A percentile compares a stretch with the other conserved stretches of the same genome.
Conservation (phyloP, 2,329 filamentous ascomycete species). For the Colletotrichum truncatum region DNA sequence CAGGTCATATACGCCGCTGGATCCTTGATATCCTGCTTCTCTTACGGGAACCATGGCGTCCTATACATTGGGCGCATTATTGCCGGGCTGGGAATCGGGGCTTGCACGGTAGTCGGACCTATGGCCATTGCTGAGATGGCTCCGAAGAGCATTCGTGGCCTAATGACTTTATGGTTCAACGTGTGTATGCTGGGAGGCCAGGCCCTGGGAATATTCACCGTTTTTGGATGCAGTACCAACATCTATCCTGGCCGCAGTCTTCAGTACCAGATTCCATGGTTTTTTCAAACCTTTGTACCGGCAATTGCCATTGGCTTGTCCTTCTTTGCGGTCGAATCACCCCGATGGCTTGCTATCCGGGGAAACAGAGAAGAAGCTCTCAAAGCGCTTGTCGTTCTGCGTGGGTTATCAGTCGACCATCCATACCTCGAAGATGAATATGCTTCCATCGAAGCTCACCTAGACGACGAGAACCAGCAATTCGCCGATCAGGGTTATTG, state of each 20-base stretch:
- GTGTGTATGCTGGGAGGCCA: constrained; percentile 37
- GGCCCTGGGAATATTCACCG: constrained; percentile 38
- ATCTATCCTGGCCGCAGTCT: constrained; percentile 33
- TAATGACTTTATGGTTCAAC: constrained; percentile 43
- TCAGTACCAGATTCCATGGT: constrained; percentile 40
- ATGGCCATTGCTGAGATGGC: constrained; percentile 45
- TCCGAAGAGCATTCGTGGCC: constrained; percentile 42
- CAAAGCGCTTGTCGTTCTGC: constrained; percentile 27
- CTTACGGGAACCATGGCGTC: constrained; percentile 38
- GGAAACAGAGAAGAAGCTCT: constrained; percentile 38
- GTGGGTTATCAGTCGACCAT: constrained; percentile 38
- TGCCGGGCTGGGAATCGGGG: constrained; percentile 47
- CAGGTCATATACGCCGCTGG: constrained; percentile 38
- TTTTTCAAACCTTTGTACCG: not conserved
- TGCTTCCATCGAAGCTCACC: constrained; percentile 37
- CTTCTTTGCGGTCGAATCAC: constrained; percentile 47
- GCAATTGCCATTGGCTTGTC: constrained; percentile 29
- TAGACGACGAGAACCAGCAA: constrained; percentile 22
- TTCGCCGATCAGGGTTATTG: constrained; percentile 19
- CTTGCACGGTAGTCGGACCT: constrained; percentile 43
- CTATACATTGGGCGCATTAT: constrained; percentile 46
- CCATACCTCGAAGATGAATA: constrained; percentile 38
- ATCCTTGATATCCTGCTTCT: constrained; percentile 42
- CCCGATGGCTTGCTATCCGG: constrained; percentile 45
- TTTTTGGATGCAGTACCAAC: constrained; percentile 43